Base-by-base conservation (phyloP, 1,139 yeast genomes). In the Zygoascus meyerae region DNA sequence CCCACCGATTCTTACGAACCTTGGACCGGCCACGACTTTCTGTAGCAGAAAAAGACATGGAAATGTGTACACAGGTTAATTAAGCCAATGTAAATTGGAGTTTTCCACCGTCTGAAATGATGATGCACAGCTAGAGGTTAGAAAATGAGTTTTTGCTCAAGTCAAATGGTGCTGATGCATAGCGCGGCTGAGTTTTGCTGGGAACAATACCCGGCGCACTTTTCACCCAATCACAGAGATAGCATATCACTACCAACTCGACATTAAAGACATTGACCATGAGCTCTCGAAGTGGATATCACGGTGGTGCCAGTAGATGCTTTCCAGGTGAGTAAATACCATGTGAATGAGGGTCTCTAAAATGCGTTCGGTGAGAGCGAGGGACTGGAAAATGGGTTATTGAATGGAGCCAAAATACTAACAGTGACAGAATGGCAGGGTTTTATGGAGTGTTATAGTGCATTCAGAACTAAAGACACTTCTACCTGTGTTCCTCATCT, bases 231-330 rank as follows among this genome's bases (percentile, higher is more conserved):
- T 35, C 38, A 35, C 38, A 18, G 28, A 21, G 26, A 7, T 21
- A 21, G 7, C 26, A 21, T 21, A 21, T 21, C 26, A 21, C 26
- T 21, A 21, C 26, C 26, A 21, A 21, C 26, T 21, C 26, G 26
- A 21, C 26, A 21, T 35, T 35, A 35, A 26, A 35, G 18, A 17
- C 15, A 35, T 18, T 30, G 45, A 47, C 36, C 46, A 48, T 48
- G 42, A 41, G 48, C 43, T 42, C 45, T 12, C 26, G 45, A 42
- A 33, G 56, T 26, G 55, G 56, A 35, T 85, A 70, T 26, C 73
- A 48, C 15, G 77, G 78, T 33, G 77, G 77, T 18, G 62, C 68
- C 46, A 67, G 75, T 57, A 69, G 78, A 52, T 74, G 78, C 62
- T 74, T 70, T 56, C 65, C 69, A 45, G 69, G 70, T 59, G 64